Evolutionary conservation across 257 asterid genomes (phyloP).

Genomic region (Gynochthodes officinalis): DNA sequence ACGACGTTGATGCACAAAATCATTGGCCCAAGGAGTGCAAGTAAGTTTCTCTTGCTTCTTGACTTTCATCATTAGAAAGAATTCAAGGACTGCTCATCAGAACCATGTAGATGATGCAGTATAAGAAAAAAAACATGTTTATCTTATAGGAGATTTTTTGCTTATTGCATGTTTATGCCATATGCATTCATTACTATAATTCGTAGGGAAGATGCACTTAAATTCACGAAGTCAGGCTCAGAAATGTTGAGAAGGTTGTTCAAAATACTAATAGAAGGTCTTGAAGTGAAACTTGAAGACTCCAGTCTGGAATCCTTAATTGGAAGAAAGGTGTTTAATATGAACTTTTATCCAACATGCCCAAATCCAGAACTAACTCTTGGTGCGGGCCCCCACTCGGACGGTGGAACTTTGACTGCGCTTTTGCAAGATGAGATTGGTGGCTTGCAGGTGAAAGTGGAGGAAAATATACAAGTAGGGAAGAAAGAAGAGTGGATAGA

Average conservation of each 20-base stretch:
- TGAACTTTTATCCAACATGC: conserved; percentile 1
- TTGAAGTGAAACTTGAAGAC: not conserved
- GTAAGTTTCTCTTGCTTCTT: no score
- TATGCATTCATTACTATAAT: no score
- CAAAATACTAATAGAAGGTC: not conserved
- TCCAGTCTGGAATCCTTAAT: not conserved
- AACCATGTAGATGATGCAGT: no score
- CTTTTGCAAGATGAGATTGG: conserved; percentile 10
- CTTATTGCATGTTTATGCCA: no score
- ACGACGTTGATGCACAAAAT: not conserved
- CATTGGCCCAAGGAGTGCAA: not conserved
- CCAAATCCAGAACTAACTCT: conserved; percentile 1
- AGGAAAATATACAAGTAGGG: not conserved
- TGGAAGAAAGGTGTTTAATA: not conserved
- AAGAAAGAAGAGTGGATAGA: conserved; percentile 11
- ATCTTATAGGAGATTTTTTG: no score
- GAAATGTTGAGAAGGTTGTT: not conserved
- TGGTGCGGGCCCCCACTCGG: not conserved
- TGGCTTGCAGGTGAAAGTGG: conserved; percentile 4
- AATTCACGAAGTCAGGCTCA: not conserved
- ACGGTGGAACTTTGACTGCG: not conserved
- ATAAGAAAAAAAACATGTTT: no score
- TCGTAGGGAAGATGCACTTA: conserved; percentile 3
- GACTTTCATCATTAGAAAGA: no score
- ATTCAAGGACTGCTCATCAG: no score